These are phyloP conservation scores for Solanum neorickii DNA, from an alignment of 257 asterid genomes.

Conservation along the genomic window DNA sequence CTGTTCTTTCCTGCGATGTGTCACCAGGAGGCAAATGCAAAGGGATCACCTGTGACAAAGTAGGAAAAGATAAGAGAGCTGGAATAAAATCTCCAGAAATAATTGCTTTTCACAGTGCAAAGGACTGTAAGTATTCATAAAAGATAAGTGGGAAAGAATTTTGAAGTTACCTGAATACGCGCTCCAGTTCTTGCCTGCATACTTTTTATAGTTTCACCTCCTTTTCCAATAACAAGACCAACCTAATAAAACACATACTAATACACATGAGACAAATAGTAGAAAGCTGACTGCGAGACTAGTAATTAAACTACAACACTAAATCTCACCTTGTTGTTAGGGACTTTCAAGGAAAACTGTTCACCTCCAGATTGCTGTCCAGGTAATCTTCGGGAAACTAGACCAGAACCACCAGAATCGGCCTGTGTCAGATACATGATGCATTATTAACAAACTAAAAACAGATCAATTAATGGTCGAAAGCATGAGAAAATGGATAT, in stretches of 20 bases:
- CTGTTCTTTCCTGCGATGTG: constrained; percentile 10
- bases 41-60: constrained; percentile 1
- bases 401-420: constrained; percentile 8
- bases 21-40: constrained; percentile 25
- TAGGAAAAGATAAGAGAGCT: not conserved
- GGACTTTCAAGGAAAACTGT: constrained; percentile 4
- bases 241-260: constrained; percentile 17
- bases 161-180: constrained; percentile 71
- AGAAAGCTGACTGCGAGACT: not conserved
- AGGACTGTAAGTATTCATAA: not conserved
- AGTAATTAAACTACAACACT: not conserved
- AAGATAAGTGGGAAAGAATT: not conserved
- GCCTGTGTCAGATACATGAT: constrained; percentile 5
- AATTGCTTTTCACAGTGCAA: not conserved
- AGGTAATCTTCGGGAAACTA: constrained; percentile 5
- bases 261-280: not conserved
- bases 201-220: constrained; percentile 83
- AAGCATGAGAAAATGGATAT: not conserved
- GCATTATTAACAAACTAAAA: not conserved
- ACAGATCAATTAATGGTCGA: not conserved
- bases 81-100: not conserved
- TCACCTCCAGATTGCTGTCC: constrained; percentile 7
- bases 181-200: constrained; percentile 86
- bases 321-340: constrained; percentile 1
- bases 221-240: constrained; percentile 87